Percentiles rank a stretch among this genome's conserved stretches.
phyloP scores from a whole-genome alignment of 768 basidiomycete species.

The Tephrocybe sp. region DNA sequence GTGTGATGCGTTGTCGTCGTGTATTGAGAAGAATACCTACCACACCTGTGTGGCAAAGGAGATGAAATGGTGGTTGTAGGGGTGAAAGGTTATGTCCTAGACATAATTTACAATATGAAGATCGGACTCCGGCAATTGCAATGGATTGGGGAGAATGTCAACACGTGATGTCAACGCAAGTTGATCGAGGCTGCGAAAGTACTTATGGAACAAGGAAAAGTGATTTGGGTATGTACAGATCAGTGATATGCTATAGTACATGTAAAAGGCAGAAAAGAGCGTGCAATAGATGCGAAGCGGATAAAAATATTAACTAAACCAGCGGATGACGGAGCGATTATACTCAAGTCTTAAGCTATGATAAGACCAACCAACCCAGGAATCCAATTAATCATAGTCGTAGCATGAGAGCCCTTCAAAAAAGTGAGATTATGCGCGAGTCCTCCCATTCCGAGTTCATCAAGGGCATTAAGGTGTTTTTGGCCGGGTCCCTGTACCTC shows the following conservation, averaged over 20 bases:
- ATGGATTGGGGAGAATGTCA: background rate
- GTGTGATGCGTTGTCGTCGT: conserved; percentile 22
- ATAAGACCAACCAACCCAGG: conserved; percentile 42
- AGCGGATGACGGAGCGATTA: conserved; percentile 11
- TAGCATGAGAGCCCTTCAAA: conserved; percentile 51
- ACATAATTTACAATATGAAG: background rate
- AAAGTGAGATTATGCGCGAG: conserved; percentile 73
- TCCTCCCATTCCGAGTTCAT: conserved; percentile 72
- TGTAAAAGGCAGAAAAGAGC: background rate
- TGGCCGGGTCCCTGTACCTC: conserved; percentile 52
- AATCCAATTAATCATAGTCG: conserved; percentile 74
- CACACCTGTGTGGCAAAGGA: conserved; percentile 14
- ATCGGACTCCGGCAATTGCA: background rate
- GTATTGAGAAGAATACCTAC: conserved; percentile 9
- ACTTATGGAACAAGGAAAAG: background rate
- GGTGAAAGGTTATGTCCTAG: background rate
- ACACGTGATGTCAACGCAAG: conserved; percentile 9
- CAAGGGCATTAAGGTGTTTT: conserved; percentile 56
- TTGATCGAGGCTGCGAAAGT: background rate
- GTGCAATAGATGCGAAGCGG: conserved; percentile 5
- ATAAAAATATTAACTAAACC: conserved; percentile 12
- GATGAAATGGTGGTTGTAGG: conserved; percentile 1
- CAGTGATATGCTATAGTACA: conserved; percentile 5
- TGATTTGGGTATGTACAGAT: background rate
- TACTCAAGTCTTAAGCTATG: conserved; percentile 22